phyloP scores from a whole-genome alignment of 2,329 filamentous ascomycete species.

The Trichothecium sympodiale region DNA sequence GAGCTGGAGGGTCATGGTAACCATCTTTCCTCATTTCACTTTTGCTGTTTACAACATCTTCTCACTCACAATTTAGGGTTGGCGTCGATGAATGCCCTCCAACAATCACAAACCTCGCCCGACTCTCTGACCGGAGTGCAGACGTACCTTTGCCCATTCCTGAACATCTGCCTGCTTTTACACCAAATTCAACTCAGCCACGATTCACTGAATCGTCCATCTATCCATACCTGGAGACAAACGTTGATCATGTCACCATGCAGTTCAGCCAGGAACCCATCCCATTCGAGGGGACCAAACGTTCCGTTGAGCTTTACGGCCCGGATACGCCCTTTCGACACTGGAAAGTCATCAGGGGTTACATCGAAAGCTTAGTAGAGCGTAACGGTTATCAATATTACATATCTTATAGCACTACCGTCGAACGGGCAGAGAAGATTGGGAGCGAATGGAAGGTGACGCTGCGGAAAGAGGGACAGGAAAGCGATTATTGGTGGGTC shows the following conservation, averaged over 20 bases:
- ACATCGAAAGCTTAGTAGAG: constrained; percentile 39
- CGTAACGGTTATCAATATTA: constrained; percentile 41
- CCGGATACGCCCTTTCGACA: constrained; percentile 49
- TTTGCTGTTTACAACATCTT: not conserved
- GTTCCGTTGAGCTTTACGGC: constrained; percentile 32
- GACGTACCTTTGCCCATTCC: constrained; percentile 38
- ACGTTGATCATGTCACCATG: constrained; percentile 50
- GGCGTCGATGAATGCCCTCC: constrained; percentile 25
- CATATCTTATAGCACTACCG: constrained; percentile 46
- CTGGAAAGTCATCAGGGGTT: constrained; percentile 44
- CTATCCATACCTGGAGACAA: constrained; percentile 55
- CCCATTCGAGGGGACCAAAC: constrained; percentile 21
- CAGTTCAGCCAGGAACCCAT: constrained; percentile 47
- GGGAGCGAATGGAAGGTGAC: constrained; percentile 40
- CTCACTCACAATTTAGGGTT: constrained; percentile 24
- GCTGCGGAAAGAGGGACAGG: constrained; percentile 24
- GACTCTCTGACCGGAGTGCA: constrained; percentile 35
- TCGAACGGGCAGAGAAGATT: constrained; percentile 44
- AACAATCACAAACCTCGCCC: constrained; percentile 30
- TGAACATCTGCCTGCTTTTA: constrained; percentile 30
- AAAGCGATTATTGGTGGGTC: constrained; percentile 48
- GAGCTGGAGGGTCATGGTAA: constrained; percentile 51
- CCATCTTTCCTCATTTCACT: constrained; percentile 5
- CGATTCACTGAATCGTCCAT: constrained; percentile 47
- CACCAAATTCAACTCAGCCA: constrained; percentile 27